A percentile compares a stretch with the other conserved stretches of the same genome.
Evolutionary conservation across 2,329 filamentous ascomycete genomes (phyloP).

Genomic region (Botryotinia convoluta): DNA sequence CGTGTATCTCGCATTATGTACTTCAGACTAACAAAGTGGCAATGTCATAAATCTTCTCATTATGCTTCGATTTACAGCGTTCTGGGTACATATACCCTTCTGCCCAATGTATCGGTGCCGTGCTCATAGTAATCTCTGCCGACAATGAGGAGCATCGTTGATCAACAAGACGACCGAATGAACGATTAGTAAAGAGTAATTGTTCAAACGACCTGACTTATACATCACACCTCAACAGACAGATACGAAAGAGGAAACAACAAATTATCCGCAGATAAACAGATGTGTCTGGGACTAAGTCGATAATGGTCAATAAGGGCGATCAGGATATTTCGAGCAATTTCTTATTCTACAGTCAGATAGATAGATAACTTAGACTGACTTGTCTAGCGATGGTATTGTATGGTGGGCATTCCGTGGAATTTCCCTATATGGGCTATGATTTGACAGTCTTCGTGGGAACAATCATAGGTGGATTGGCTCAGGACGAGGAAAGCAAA

Average conservation of each 20-base stretch:
- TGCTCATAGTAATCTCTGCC: neutral
- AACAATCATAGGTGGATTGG: neutral
- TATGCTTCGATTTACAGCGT: neutral
- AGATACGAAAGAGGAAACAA: neutral
- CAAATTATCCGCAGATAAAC: neutral
- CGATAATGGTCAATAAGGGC: neutral
- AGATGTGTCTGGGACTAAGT: neutral
- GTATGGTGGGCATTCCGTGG: neutral
- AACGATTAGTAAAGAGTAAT: neutral
- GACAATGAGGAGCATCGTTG: fast-evolving
- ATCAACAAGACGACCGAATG: neutral
- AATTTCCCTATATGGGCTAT: neutral
- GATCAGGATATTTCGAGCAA: neutral
- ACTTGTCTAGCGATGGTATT: neutral
- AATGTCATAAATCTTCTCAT: neutral
- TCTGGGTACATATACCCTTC: neutral
- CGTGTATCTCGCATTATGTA: neutral
- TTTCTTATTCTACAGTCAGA: too few species aligned
- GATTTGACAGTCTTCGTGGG: neutral
- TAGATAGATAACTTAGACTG: neutral
- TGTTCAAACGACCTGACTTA: neutral
- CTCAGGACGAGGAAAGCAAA: neutral
- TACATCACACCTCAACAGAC: neutral
- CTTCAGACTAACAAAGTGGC: neutral
- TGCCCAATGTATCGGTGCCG: fast-evolving